A percentile compares a stretch with the other conserved stretches of the same genome.
These are phyloP conservation scores for Tuber magnatum DNA, from an alignment of 495 filamentous ascomycete species.

Conservation along the genomic window DNA sequence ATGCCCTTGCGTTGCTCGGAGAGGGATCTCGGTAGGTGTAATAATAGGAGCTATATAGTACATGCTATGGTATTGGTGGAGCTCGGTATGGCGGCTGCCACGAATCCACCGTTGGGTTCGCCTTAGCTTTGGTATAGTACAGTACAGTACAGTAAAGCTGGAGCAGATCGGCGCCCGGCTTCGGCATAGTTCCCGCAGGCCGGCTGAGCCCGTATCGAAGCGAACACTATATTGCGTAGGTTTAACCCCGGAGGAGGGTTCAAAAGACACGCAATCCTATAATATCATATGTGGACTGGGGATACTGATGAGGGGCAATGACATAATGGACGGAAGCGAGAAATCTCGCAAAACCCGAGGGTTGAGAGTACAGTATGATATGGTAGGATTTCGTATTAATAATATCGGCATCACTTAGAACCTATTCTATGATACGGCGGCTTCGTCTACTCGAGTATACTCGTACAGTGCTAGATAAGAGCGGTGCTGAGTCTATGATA, in stretches of 20 bases:
- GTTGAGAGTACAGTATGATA: neutral
- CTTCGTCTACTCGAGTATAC: neutral
- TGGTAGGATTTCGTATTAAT: neutral
- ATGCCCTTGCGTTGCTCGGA: neutral
- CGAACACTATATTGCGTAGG: too few relatives aligned
- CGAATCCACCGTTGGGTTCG: neutral
- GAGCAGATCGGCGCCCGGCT: neutral
- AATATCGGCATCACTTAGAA: neutral
- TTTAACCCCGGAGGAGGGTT: neutral
- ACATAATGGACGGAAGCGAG: neutral
- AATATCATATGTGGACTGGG: neutral
- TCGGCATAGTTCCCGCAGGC: neutral
- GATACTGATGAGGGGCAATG: neutral
- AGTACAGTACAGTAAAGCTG: too few relatives aligned
- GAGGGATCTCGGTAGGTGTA: neutral
- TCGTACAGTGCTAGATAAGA: neutral
- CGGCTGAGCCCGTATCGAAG: too few relatives aligned
- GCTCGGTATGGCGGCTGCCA: neutral
- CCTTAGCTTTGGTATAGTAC: neutral
- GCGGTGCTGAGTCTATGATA: neutral
- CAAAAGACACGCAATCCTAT: neutral
- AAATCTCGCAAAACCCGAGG: neutral
- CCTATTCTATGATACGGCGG: neutral
- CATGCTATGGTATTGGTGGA: neutral
- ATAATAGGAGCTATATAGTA: neutral